Base-by-base conservation (phyloP, 176 grass and related monocot species). In the Oryza glumipatula region DNA sequence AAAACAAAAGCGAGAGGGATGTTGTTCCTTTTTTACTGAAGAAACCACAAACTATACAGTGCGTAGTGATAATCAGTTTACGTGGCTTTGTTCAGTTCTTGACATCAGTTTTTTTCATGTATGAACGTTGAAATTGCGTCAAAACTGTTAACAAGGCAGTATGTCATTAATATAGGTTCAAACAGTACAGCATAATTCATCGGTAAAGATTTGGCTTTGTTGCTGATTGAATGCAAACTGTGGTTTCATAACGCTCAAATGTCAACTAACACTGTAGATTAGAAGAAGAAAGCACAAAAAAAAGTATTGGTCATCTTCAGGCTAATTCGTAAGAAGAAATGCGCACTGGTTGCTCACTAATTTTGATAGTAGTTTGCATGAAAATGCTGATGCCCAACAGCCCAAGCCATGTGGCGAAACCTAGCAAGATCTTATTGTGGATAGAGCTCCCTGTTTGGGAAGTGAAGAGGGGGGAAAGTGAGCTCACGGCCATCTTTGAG, bases 401-500 rank as follows among this genome's bases (percentile, higher is more conserved):
- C 76, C 39, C 16, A 21, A 68, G 24, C n/a, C 11, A 19, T 33
- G 43, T 43, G 4, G 4, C 33, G 4, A 11, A 15, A 82, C 48
- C 51, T 72, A 86, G 61, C 13, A 44, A 51, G 84, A 86, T 80
- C 5, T 3, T 68, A 21, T 2, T 22, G 17, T 21, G 13, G 11
- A 41, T 17, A 54, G 12, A 61, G 9, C 46, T 13, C 11, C 46
- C 46, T 26, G 12, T 8, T 21, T 13, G 12, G 46, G 16, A 30
- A 73, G 12, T 64, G 41, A 9, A 56, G 58, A 24, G 14, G 21
- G 21, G n/a, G 52, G 67, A 11, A 15, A 45, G 73, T 0, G 68
- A 68, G 72, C 91, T 91, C 35, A 98, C 93, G 28, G 28, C 91
- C 91, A 80, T 96, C 89, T 83, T 88, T 88, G 74, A 95, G 92